Percentiles rank a stretch among this genome's conserved stretches.
Conservation (phyloP, 2,329 filamentous ascomycete genomes). For the Davidsoniella eucalypti region DNA sequence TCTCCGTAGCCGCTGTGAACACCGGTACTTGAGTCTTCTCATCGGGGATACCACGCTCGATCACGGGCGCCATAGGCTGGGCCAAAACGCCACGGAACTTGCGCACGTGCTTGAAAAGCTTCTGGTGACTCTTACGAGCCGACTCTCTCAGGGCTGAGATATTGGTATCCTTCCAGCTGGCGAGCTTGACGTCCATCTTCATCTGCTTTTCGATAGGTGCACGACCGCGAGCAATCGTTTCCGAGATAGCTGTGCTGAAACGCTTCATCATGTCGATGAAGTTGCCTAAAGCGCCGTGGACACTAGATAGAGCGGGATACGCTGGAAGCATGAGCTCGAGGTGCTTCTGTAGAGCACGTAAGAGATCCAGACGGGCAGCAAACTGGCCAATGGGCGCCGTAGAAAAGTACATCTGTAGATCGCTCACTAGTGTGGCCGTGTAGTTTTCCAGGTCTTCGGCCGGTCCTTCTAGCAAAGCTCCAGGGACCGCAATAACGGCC, state of each 20-base stretch:
- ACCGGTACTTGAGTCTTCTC: slow-evolving; percentile 17
- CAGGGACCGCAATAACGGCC: slow-evolving; percentile 60
- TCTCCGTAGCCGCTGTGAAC: slow-evolving; percentile 13
- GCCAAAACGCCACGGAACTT: slow-evolving; percentile 73
- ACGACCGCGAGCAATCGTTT: slow-evolving; percentile 51
- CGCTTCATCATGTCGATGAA: slow-evolving; percentile 61
- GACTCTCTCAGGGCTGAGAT: slow-evolving; percentile 80
- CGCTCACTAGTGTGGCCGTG: slow-evolving; percentile 52
- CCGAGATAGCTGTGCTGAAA: slow-evolving; percentile 49
- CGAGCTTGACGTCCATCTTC: slow-evolving; percentile 80
- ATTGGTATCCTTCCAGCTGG: slow-evolving; percentile 97
- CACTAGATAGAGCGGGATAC: slow-evolving; percentile 36
- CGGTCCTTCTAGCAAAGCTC: slow-evolving; percentile 43
- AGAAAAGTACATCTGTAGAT: slow-evolving; percentile 63
- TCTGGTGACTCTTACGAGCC: slow-evolving; percentile 75
- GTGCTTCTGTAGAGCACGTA: slow-evolving; percentile 49
- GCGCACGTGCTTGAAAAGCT: slow-evolving; percentile 76
- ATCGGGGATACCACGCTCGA: slow-evolving; percentile 43
- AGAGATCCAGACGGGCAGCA: slow-evolving; percentile 50
- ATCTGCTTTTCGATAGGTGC: slow-evolving; percentile 73
- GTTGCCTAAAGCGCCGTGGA: slow-evolving; percentile 53
- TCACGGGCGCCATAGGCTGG: slow-evolving; percentile 54
- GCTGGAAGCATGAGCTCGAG: slow-evolving; percentile 40
- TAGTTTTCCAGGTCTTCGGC: slow-evolving; percentile 43
- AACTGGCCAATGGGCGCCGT: slow-evolving; percentile 72